Conservation (phyloP, 2,329 filamentous ascomycete genomes). For the Sporothrix globosa region DNA sequence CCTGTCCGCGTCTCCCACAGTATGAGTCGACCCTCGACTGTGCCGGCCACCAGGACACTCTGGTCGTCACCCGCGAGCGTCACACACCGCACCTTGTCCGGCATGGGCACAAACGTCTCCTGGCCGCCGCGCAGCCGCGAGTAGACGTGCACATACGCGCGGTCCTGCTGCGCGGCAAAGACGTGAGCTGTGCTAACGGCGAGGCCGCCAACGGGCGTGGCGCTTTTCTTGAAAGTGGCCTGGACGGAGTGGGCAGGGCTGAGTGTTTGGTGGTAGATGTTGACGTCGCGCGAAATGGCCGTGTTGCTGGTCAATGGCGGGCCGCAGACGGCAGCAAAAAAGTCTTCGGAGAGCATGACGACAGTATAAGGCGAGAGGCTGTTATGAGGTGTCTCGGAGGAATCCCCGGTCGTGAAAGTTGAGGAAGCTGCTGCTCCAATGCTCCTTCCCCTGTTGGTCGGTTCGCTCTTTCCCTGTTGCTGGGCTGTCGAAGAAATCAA, state of each 20-base stretch:
- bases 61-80: constrained; percentile 64
- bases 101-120: constrained; percentile 84
- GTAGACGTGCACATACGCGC: constrained; percentile 92
- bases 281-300: constrained; percentile 73
- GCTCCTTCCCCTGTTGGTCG: constrained; percentile 4
- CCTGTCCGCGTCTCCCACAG: constrained; percentile 89
- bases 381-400: neutral
- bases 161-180: constrained; percentile 88
- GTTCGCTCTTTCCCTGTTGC: constrained; percentile 9
- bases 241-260: constrained; percentile 77
- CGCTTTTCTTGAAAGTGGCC: constrained; percentile 87
- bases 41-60: constrained; percentile 73
- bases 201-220: constrained; percentile 74
- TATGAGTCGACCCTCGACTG: constrained; percentile 80
- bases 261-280: constrained; percentile 82
- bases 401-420: neutral
- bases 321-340: constrained; percentile 62
- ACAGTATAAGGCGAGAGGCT: neutral
- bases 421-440: neutral
- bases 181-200: constrained; percentile 81
- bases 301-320: constrained; percentile 55
- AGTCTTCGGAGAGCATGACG: constrained; percentile 63
- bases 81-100: constrained; percentile 80
- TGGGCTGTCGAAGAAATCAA: neutral
- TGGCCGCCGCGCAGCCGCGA: constrained; percentile 80